Evolutionary conservation across 257 asterid genomes (phyloP).

Genomic region (Jacaranda copaia): DNA sequence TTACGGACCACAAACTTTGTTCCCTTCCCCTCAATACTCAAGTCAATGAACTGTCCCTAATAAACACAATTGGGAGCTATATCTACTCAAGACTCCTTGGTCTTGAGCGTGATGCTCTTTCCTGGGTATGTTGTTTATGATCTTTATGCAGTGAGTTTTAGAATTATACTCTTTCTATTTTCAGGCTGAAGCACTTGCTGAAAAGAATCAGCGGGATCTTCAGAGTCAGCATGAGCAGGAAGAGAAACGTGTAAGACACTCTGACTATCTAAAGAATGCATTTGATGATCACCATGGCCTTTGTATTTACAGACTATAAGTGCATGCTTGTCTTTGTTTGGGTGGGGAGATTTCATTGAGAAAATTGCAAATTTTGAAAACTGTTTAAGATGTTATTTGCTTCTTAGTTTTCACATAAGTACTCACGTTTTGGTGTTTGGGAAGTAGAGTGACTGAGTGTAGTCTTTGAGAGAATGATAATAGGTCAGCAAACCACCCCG

Average conservation of each 20-base stretch:
- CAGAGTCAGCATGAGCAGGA: conserved; percentile 81
- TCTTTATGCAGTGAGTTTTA: conserved; percentile 19
- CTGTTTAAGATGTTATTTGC: background rate
- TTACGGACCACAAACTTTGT: background rate
- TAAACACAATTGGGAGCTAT: conserved; percentile 27
- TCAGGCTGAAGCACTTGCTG: conserved; percentile 90
- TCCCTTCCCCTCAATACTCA: conserved; percentile 15
- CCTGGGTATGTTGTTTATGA: background rate
- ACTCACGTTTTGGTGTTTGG: background rate
- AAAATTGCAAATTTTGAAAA: background rate
- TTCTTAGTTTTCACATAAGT: background rate
- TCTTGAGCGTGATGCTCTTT: conserved; percentile 18
- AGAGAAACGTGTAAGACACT: conserved; percentile 76
- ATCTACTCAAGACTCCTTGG: conserved; percentile 16
- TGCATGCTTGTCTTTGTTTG: conserved; percentile 1
- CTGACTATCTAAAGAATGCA: conserved; percentile 11
- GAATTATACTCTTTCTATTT: conserved; percentile 30
- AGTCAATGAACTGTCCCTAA: conserved; percentile 7
- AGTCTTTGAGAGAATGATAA: conserved; percentile 19
- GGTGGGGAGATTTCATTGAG: background rate
- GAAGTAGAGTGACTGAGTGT: conserved; percentile 3
- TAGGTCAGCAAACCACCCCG: background rate
- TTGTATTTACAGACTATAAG: background rate
- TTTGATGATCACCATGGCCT: background rate
- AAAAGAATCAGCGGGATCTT: conserved; percentile 90